A percentile compares a stretch with the other conserved stretches of the same genome.
phyloP scores from a whole-genome alignment of 2,329 filamentous ascomycete species.

The Neocatenulostroma microsporum region DNA sequence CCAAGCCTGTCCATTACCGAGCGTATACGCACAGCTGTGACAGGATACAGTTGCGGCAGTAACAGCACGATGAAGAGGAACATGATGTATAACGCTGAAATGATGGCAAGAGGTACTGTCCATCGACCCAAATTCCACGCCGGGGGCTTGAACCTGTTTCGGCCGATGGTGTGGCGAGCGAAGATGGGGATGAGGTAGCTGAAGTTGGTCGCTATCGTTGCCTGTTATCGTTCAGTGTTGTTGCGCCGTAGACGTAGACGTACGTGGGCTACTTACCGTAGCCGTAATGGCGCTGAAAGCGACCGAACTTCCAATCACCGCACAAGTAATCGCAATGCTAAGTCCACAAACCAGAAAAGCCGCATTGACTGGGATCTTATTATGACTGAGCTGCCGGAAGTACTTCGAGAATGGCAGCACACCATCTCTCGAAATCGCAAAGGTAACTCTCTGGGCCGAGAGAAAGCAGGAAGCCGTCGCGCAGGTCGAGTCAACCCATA shows the following conservation, averaged over 20 bases:
- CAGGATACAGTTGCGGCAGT: constrained; percentile 34
- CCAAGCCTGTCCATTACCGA: no score
- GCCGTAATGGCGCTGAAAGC: constrained; percentile 35
- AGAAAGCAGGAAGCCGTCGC: constrained; percentile 33
- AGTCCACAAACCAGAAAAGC: constrained; percentile 29
- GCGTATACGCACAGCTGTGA: constrained; percentile 23
- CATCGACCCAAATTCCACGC: constrained; percentile 30
- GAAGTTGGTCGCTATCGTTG: constrained; percentile 33
- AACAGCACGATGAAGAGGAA: constrained; percentile 33
- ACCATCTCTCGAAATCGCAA: constrained; percentile 34
- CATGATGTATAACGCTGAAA: constrained; percentile 29
- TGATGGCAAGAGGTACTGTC: constrained; percentile 21
- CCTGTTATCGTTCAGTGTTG: background rate
- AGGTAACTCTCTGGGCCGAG: constrained; percentile 35
- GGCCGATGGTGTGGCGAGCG: constrained; percentile 33
- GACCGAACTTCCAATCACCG: constrained; percentile 32
- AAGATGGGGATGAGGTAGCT: constrained; percentile 35
- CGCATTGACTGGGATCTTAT: constrained; percentile 32
- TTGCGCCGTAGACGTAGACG: background rate
- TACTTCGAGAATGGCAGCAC: constrained; percentile 33
- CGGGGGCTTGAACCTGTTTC: constrained; percentile 29
- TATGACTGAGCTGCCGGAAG: constrained; percentile 28
- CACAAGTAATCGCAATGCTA: constrained; percentile 28
- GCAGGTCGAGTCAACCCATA: constrained; percentile 35
- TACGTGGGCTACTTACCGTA: constrained; percentile 14